These are phyloP conservation scores for Naganishia sp. DNA, from an alignment of 1,284 basidiomycete genomes.

Conservation along the genomic window DNA sequence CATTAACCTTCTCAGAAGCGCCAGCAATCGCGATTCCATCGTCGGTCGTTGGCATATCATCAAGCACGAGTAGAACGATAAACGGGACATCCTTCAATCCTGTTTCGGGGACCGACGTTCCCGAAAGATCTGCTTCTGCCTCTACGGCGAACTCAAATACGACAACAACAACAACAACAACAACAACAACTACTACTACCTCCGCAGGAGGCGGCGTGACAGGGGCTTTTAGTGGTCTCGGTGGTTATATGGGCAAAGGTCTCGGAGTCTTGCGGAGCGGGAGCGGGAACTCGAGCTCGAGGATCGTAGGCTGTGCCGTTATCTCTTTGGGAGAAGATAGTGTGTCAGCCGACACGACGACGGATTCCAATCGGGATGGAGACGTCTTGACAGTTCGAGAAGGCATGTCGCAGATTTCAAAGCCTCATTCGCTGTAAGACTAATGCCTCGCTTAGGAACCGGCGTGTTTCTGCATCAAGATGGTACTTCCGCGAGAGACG, in stretches of 20 bases:
- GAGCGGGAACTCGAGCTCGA: slow-evolving; percentile 6
- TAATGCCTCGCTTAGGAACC: slow-evolving; percentile 59
- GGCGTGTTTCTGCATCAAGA: slow-evolving; percentile 72
- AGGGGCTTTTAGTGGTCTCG: slow-evolving; percentile 69
- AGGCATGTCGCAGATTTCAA: slow-evolving; percentile 59
- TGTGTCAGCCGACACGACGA: slow-evolving; percentile 55
- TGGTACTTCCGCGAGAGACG: slow-evolving; percentile 64
- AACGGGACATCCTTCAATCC: slow-evolving; percentile 63
- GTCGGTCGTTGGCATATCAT: slow-evolving; percentile 43
- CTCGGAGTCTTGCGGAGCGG: slow-evolving; percentile 52
- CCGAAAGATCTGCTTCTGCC: not conserved
- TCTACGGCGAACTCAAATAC: slow-evolving; percentile 14
- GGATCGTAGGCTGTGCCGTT: slow-evolving; percentile 10
- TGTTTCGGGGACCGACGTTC: slow-evolving; percentile 61
- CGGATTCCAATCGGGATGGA: slow-evolving; percentile 54
- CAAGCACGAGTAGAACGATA: not conserved
- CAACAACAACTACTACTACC: not conserved
- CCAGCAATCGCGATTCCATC: slow-evolving; percentile 66
- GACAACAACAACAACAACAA: not conserved
- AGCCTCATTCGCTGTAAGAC: not conserved
- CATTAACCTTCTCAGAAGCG: slow-evolving; percentile 64
- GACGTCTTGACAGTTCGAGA: slow-evolving; percentile 79
- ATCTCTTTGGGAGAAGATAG: not conserved
- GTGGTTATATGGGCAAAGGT: slow-evolving; percentile 77
- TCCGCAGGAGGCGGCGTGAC: slow-evolving; percentile 25